Evolutionary conservation across 2,329 filamentous ascomycete species (phyloP).

Genomic region (Westerdykella sp.): DNA sequence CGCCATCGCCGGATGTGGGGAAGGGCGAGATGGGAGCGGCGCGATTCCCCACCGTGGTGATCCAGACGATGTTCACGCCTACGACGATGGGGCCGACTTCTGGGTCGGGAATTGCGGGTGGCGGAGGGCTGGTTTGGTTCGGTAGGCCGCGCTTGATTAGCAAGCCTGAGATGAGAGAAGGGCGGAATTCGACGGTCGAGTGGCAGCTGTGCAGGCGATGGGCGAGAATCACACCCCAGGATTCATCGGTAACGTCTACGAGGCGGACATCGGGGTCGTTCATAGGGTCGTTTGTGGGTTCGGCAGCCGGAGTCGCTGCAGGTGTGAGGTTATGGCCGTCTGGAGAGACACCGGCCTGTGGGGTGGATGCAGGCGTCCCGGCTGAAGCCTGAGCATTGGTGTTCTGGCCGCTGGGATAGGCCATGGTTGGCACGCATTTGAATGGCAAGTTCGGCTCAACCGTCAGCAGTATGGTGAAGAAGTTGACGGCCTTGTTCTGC

Average conservation of each 20-base stretch:
- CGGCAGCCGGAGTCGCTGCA: conserved; percentile 57
- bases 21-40: conserved; percentile 21
- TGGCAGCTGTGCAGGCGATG: conserved; percentile 46
- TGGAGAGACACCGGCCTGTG: conserved; percentile 30
- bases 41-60: conserved; percentile 25
- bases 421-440: conserved; percentile 52
- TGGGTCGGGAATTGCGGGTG: conserved; percentile 16
- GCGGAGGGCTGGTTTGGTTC: conserved; percentile 8
- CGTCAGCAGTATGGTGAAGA: conserved; percentile 51
- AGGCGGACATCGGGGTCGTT: conserved; percentile 61
- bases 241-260: conserved; percentile 66
- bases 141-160: conserved; percentile 38
- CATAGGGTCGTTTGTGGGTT: conserved; percentile 40
- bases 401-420: conserved; percentile 11
- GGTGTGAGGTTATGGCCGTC: conserved; percentile 50
- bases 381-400: conserved; percentile 11
- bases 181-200: conserved; percentile 29
- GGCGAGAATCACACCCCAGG: conserved; percentile 65
- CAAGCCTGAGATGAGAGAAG: conserved; percentile 39
- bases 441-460: conserved; percentile 61
- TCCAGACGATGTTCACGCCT: conserved; percentile 43
- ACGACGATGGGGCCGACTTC: conserved; percentile 30
- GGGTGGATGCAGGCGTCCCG: conserved; percentile 34
- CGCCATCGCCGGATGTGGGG: conserved; percentile 19
- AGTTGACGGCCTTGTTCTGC: conserved; percentile 21